Evolutionary conservation across 2,329 filamentous ascomycete genomes (phyloP), one percentile per base, ranked within the genome.

Genomic region (Microcyclosporella mali): DNA sequence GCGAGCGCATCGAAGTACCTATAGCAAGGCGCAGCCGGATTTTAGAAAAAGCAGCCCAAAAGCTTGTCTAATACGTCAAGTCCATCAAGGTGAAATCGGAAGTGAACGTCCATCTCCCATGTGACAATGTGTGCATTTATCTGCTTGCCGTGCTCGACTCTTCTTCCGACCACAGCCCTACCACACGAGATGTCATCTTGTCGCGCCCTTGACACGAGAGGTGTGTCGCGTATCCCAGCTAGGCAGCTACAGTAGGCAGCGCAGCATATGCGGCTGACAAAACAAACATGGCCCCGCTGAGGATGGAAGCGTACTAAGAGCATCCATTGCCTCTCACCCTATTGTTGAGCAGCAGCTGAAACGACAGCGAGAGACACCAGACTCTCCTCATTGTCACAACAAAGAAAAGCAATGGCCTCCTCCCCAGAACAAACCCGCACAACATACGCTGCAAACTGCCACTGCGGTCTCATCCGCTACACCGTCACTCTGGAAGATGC

Each of bases 361-460:
- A n/a, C n/a, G n/a, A n/a, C n/a, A n/a, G n/a, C n/a, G n/a, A n/a
- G n/a, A n/a, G n/a, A n/a, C n/a, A n/a, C n/a, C n/a, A n/a, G n/a
- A n/a, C n/a, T n/a, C n/a, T n/a, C n/a, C n/a, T 25, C 16, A 34
- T 14, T 15, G 4, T 17, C n/a, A 33, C 31, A 36, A 34, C 32
- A 34, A 8, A 34, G 12, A 34, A 34, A 9, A 18, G 18, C 18
- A 35, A 15, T 17, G 15, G 19, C 36, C 14, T 17, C 32, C 3
- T 11, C 32, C 14, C 15, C 30, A n/a, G 12, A 37, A 25, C 7
- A 31, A 12, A 12, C 16, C 19, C 39, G 25, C 30, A 46, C 50
- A 35, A 55, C 45, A 2, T 57, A 56, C 41, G 25, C 45, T 15
- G 53, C 45, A 6, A 47, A 46, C 19, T 59, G 56, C 48, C 56